phyloP scores from a whole-genome alignment of 345 rosid species.

The Abelmoschus esculentus region DNA sequence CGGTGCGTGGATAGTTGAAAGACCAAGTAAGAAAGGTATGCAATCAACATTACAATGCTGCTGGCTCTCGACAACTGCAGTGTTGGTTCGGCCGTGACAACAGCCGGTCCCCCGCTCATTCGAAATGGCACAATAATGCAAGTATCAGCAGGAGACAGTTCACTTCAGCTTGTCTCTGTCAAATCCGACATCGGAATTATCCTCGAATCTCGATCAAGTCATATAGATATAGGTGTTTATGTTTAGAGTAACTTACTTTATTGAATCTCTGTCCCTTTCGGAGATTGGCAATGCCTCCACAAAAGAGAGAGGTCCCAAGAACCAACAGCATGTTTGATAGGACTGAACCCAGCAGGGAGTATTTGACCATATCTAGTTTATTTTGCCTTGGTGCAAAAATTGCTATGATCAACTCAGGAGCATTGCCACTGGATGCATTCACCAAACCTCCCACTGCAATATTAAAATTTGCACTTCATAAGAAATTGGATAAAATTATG shows the following conservation, averaged over 20 bases:
- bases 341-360: conserved; percentile 78
- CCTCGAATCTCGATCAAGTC: not conserved
- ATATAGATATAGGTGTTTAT: not conserved
- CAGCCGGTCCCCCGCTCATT: conserved; percentile 25
- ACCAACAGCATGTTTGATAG: conserved; percentile 93
- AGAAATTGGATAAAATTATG: too few species aligned
- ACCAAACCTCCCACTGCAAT: conserved; percentile 76
- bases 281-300: conserved; percentile 77
- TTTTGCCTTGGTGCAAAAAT: conserved; percentile 50
- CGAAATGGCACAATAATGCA: conserved; percentile 62
- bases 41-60: conserved; percentile 77
- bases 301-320: conserved; percentile 85
- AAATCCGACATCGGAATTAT: not conserved
- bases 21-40: conserved; percentile 60
- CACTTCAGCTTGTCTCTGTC: conserved; percentile 84
- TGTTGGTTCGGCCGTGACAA: conserved; percentile 27
- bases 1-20: conserved; percentile 81
- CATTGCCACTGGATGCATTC: conserved; percentile 95
- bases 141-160: conserved; percentile 59
- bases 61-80: conserved; percentile 68
- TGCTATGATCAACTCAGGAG: conserved; percentile 84
- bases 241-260: conserved; percentile 34
- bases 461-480: not conserved
- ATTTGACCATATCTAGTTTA: conserved; percentile 72
- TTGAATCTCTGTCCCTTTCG: conserved; percentile 65